Percentiles rank a stretch among this genome's conserved stretches.
Conservation (phyloP, 495 filamentous ascomycete genomes). For the Annulohypoxylon nitens region DNA sequence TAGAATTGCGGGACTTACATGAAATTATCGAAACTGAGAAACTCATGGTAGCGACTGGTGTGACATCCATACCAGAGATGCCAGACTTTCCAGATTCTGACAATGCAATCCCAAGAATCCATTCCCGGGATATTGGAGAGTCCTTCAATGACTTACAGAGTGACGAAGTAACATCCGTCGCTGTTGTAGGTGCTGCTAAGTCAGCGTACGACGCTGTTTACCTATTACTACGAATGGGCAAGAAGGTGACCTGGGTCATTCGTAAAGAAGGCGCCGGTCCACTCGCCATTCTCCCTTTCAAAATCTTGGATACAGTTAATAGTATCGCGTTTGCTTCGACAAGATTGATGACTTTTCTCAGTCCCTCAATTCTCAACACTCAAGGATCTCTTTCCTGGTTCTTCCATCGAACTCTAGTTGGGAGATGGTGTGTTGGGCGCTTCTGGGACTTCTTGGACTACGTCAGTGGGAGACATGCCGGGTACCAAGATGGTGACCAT, state of each 20-base stretch:
- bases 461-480: constrained; percentile 26
- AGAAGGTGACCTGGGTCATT: constrained; percentile 78
- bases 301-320: constrained; percentile 46
- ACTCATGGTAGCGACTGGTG: constrained; percentile 77
- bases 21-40: constrained; percentile 56
- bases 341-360: constrained; percentile 40
- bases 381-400: constrained; percentile 41
- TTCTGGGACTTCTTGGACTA: constrained; percentile 38
- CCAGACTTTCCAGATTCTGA: constrained; percentile 60
- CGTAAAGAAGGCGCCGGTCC: constrained; percentile 78
- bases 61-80: constrained; percentile 72
- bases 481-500: constrained; percentile 21
- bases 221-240: constrained; percentile 68
- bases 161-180: constrained; percentile 53
- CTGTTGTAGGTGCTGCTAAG: constrained; percentile 77
- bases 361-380: constrained; percentile 50
- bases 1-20: constrained; percentile 12
- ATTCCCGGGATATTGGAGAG: constrained; percentile 67
- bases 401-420: constrained; percentile 37
- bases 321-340: constrained; percentile 39
- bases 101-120: constrained; percentile 71
- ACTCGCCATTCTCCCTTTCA: constrained; percentile 47
- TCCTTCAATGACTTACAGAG: constrained; percentile 20
- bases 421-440: constrained; percentile 13
- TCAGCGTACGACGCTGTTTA: constrained; percentile 82